Conservation (phyloP, 257 asterid species). For the Ilex asprella region DNA sequence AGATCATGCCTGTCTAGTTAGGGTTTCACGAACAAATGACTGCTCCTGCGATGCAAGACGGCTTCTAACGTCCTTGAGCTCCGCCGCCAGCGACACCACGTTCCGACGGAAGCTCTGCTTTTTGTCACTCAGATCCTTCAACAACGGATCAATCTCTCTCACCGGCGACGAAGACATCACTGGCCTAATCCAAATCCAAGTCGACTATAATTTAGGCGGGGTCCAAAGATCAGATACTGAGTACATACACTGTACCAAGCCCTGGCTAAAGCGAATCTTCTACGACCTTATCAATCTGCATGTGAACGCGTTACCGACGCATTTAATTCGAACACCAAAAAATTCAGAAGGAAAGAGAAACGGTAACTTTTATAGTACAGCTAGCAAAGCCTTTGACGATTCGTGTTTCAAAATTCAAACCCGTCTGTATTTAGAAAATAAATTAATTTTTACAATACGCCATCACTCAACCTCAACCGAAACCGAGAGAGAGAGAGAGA, state of each 20-base stretch:
- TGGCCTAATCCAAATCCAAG: not conserved
- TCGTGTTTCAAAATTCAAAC: not conserved
- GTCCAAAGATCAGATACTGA: not conserved
- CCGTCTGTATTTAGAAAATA: not conserved
- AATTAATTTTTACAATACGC: not conserved
- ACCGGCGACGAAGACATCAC: constrained; percentile 27
- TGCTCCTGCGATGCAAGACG: constrained; percentile 63
- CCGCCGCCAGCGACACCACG: constrained; percentile 81
- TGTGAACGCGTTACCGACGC: constrained; percentile 43
- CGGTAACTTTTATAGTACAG: not conserved
- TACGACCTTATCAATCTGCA: constrained; percentile 33
- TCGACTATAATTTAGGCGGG: not conserved
- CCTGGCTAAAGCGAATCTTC: constrained; percentile 8
- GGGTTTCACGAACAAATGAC: constrained; percentile 44
- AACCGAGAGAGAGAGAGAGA: constrained; percentile 8
- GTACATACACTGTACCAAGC: not conserved
- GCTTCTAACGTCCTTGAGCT: constrained; percentile 71
- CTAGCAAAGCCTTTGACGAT: not conserved
- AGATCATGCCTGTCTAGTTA: constrained; percentile 50
- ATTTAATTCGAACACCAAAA: constrained; percentile 24
- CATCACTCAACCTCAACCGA: not conserved
- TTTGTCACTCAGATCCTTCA: constrained; percentile 79
- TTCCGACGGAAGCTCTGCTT: constrained; percentile 78
- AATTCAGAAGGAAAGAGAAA: not conserved
- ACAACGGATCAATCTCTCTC: constrained; percentile 65